phyloP scores from a whole-genome alignment of 2,329 filamentous ascomycete genomes.

The Microcera coccophila region DNA sequence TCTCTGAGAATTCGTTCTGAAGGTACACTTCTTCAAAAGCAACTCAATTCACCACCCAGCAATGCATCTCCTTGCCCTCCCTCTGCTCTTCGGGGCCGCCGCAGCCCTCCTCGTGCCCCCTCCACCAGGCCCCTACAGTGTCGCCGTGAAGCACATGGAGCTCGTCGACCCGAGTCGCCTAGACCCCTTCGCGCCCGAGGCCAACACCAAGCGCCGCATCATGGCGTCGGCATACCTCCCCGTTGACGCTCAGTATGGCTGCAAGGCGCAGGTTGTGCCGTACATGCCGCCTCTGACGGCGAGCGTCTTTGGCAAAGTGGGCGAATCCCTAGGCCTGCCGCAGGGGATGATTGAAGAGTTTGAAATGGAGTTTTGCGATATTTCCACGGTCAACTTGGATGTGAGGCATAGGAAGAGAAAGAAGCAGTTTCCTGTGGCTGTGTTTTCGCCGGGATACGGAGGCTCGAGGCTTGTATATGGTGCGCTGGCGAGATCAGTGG shows the following conservation, averaged over 20 bases:
- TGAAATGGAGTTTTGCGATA: slow-evolving; percentile 11
- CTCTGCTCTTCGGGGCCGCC: not conserved
- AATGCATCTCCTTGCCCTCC: slow-evolving; percentile 2
- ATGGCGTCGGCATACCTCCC: slow-evolving; percentile 15
- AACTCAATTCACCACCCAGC: not conserved
- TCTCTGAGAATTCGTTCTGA: not conserved
- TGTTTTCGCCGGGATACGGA: slow-evolving; percentile 44
- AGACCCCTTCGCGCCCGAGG: slow-evolving; percentile 6
- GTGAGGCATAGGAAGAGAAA: not conserved
- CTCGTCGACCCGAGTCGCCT: slow-evolving; percentile 6
- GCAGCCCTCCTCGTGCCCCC: slow-evolving; percentile 6
- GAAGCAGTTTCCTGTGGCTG: slow-evolving; percentile 3
- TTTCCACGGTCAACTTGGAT: slow-evolving; percentile 3
- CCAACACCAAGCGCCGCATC: slow-evolving; percentile 6
- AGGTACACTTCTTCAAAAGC: not conserved
- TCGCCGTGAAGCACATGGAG: slow-evolving; percentile 8
- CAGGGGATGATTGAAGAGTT: slow-evolving; percentile 7
- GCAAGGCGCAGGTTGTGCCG: slow-evolving; percentile 3
- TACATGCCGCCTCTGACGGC: slow-evolving; percentile 11
- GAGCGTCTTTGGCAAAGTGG: slow-evolving; percentile 4
- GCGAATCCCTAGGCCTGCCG: slow-evolving; percentile 5
- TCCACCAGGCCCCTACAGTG: slow-evolving; percentile 1
- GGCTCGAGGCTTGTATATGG: slow-evolving; percentile 40
- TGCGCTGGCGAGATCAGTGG: slow-evolving; percentile 40
- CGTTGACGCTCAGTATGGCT: slow-evolving; percentile 3